These are phyloP conservation scores for Dictyostelium intermedium DNA, from an alignment of 78 protist species.

Conservation along the genomic window DNA sequence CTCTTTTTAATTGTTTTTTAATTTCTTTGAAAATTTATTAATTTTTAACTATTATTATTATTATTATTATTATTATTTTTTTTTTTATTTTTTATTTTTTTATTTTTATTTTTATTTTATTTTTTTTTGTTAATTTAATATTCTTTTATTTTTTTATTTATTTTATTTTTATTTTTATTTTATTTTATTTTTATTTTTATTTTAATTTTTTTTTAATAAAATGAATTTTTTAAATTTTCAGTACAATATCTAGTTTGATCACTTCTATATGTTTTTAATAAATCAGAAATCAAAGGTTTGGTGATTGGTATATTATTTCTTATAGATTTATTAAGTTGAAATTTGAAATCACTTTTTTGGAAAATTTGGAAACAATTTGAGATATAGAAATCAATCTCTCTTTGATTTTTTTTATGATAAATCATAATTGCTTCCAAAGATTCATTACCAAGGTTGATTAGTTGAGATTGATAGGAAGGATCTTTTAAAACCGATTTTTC, in stretches of 20 bases:
- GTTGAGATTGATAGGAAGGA: background rate
- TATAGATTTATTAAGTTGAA: background rate
- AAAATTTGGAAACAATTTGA: background rate
- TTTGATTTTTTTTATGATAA: background rate
- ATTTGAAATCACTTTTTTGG: background rate
- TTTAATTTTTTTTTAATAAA: background rate
- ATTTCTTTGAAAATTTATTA: too few species aligned
- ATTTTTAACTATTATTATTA: too few species aligned
- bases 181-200: background rate
- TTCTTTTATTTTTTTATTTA: too few species aligned
- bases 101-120: too few species aligned
- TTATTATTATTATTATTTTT: too few species aligned
- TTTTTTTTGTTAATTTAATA: too few species aligned
- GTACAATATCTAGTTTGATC: background rate
- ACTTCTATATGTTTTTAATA: background rate
- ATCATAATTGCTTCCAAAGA: background rate
- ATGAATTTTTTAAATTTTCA: background rate
- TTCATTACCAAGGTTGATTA: background rate
- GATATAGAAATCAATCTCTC: background rate
- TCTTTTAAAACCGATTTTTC: background rate
- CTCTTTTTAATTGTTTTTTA: too few species aligned
- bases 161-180: too few species aligned
- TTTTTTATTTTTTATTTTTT: too few species aligned
- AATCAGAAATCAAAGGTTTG: background rate
- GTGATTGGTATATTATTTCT: too few species aligned